These are phyloP conservation scores for Mollisiaceae sp. DNA, from an alignment of 2,329 filamentous ascomycete species.

Conservation along the genomic window DNA sequence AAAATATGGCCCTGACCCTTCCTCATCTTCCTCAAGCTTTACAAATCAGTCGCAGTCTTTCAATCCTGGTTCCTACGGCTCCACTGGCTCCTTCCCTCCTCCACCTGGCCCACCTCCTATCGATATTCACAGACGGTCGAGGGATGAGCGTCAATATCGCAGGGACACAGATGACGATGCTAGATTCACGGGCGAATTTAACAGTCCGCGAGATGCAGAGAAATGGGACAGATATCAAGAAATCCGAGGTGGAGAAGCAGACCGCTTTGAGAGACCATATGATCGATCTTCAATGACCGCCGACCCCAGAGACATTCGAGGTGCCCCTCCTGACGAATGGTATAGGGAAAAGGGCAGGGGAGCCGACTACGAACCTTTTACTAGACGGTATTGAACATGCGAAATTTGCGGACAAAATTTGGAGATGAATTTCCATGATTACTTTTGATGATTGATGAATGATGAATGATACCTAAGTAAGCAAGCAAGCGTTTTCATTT, in stretches of 20 bases:
- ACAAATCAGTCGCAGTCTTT: constrained; percentile 23
- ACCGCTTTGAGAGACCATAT: constrained; percentile 18
- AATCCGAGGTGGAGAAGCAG: constrained; percentile 9
- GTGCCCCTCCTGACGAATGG: constrained; percentile 32
- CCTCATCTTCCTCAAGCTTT: constrained; percentile 31
- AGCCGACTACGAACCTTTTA: constrained; percentile 24
- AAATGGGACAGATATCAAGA: constrained; percentile 39
- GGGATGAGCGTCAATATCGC: constrained; percentile 33
- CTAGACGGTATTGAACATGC: constrained; percentile 21
- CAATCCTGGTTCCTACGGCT: constrained; percentile 30
- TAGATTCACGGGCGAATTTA: constrained; percentile 35
- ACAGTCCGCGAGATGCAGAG: constrained; percentile 40
- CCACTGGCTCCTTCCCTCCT: constrained; percentile 35
- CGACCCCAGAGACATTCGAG: constrained; percentile 29
- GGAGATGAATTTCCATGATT: background rate
- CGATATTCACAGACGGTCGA: constrained; percentile 29
- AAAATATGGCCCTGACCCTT: constrained; percentile 33
- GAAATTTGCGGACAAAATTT: background rate
- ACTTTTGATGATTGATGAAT: constrained; percentile 13
- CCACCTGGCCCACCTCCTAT: constrained; percentile 33
- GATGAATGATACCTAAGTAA: constrained; percentile 17
- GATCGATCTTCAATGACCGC: constrained; percentile 25
- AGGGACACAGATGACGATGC: constrained; percentile 34
- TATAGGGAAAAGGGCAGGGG: constrained; percentile 29
- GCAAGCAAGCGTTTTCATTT: constrained; percentile 8